Percentiles rank a stretch among this genome's conserved stretches.
Evolutionary conservation across 2,329 filamentous ascomycete genomes (phyloP).

Genomic region (Claviceps cyperi): DNA sequence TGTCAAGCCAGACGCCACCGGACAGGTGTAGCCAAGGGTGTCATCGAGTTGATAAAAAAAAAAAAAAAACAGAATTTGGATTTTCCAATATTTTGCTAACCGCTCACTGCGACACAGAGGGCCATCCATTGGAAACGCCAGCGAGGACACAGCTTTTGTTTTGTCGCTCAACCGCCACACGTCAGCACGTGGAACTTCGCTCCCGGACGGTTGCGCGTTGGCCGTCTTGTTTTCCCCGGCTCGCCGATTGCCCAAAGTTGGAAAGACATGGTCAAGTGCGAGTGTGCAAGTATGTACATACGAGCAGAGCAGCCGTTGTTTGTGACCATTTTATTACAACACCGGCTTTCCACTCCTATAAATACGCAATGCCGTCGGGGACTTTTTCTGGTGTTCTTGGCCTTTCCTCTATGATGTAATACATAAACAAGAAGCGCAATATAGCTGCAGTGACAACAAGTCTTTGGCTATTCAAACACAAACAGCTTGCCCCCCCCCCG

Average conservation of each 20-base stretch:
- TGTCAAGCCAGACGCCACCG: background rate
- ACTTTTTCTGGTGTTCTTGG: background rate
- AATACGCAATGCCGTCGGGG: background rate
- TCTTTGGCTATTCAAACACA: background rate
- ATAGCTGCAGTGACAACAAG: background rate
- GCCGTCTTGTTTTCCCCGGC: constrained; percentile 1
- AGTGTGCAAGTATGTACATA: background rate
- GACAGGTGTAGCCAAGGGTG: background rate
- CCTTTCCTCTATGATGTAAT: too few species aligned
- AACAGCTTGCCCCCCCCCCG: too few species aligned
- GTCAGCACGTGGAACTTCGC: constrained; percentile 5
- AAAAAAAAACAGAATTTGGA: background rate
- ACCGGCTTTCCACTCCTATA: background rate
- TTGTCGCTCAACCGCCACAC: constrained; percentile 3
- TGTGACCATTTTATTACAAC: background rate
- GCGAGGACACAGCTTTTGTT: background rate
- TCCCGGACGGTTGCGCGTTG: constrained; percentile 3
- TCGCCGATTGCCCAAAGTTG: background rate
- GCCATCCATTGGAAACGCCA: background rate
- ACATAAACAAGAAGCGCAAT: too few species aligned
- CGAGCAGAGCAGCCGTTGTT: background rate
- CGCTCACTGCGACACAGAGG: background rate
- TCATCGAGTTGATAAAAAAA: background rate
- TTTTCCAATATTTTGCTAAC: background rate
- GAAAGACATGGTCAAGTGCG: background rate